phyloP scores from a whole-genome alignment of 1,139 yeast genomes.

The Blastobotrys indianensis region DNA sequence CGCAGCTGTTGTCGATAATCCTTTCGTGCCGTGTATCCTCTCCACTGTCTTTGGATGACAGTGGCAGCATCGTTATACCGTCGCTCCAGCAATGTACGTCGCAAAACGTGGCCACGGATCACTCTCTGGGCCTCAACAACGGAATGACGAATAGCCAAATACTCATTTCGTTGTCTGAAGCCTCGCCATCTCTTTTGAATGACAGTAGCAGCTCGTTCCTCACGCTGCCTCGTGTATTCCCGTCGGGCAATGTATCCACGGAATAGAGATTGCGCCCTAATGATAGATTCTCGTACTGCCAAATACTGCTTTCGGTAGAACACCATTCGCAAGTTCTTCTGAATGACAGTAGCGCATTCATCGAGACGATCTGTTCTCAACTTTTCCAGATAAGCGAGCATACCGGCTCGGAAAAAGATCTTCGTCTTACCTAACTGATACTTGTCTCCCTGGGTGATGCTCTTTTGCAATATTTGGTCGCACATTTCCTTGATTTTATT shows the following conservation, averaged over 20 bases:
- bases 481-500: constrained; percentile 58
- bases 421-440: constrained; percentile 81
- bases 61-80: constrained; percentile 61
- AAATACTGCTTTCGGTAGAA: constrained; percentile 58
- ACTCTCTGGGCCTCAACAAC: constrained; percentile 60
- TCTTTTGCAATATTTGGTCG: constrained; percentile 54
- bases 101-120: constrained; percentile 60
- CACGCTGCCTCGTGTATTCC: constrained; percentile 52
- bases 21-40: constrained; percentile 51
- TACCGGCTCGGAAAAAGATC: constrained; percentile 90
- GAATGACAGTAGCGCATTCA: constrained; percentile 76
- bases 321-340: constrained; percentile 71
- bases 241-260: constrained; percentile 61
- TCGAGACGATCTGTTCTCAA: constrained; percentile 72
- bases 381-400: constrained; percentile 82
- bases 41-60: constrained; percentile 61
- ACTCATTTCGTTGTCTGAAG: constrained; percentile 46
- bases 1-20: constrained; percentile 39
- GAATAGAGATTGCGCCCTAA: constrained; percentile 52
- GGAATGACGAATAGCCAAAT: constrained; percentile 42
- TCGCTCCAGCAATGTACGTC: constrained; percentile 43
- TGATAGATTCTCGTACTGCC: constrained; percentile 51
- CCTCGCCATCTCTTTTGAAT: constrained; percentile 75
- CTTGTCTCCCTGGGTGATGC: constrained; percentile 59
- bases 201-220: constrained; percentile 57